Conservation (phyloP, 139 green algal genomes). For the Chlorella sorokiniana region DNA sequence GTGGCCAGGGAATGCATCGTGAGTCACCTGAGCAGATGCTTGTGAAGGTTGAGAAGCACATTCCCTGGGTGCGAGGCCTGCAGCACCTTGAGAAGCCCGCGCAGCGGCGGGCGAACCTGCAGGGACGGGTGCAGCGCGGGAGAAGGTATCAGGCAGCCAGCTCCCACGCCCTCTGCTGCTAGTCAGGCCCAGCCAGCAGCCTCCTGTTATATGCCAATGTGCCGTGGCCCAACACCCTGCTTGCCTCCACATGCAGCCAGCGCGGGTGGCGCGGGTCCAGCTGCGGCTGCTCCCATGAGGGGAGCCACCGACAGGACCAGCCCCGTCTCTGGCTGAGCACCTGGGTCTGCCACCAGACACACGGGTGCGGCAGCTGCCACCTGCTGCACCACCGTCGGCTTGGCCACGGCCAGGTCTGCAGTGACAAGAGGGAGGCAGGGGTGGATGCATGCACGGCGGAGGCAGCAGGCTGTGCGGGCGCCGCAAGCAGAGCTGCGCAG, state of each 20-base stretch:
- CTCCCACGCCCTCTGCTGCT: not conserved
- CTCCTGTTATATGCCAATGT: not conserved
- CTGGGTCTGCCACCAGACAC: slow-evolving; percentile 70
- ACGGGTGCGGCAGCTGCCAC: slow-evolving; percentile 42
- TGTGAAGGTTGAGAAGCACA: slow-evolving; percentile 30
- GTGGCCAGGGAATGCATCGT: not conserved
- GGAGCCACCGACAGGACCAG: slow-evolving; percentile 77
- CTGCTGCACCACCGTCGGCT: slow-evolving; percentile 22
- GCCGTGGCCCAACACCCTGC: not conserved
- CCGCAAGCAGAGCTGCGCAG: no score
- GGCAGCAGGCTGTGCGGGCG: no score
- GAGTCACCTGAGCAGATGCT: slow-evolving; percentile 64
- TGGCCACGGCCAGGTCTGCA: slow-evolving; percentile 6
- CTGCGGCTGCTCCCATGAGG: slow-evolving; percentile 63
- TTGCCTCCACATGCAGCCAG: slow-evolving; percentile 79
- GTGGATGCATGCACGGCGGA: not conserved
- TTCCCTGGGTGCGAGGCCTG: slow-evolving; percentile 19
- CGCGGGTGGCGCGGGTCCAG: slow-evolving; percentile 63
- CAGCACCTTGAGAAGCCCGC: slow-evolving; percentile 63
- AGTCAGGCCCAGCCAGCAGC: not conserved
- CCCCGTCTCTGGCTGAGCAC: slow-evolving; percentile 48
- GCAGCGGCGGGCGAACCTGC: slow-evolving; percentile 70
- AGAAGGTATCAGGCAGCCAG: not conserved
- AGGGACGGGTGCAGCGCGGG: not conserved
- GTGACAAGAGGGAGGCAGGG: not conserved